These are phyloP conservation scores for Solanum chmielewskii DNA, from an alignment of 257 asterid genomes.

Conservation along the genomic window DNA sequence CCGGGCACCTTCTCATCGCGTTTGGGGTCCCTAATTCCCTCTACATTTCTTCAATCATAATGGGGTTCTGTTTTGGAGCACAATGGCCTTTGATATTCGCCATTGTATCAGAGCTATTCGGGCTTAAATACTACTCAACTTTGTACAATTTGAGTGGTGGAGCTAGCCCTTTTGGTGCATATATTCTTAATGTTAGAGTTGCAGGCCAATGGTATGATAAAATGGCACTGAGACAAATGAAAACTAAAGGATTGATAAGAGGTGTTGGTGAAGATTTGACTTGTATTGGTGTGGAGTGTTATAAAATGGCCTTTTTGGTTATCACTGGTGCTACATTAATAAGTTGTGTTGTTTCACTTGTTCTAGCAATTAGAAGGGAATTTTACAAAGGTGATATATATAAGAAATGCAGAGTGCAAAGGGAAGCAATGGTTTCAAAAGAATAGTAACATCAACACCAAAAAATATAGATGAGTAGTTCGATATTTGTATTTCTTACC, in stretches of 20 bases:
- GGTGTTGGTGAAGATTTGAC: constrained; percentile 29
- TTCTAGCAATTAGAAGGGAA: constrained; percentile 32
- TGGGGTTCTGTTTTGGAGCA: constrained; percentile 12
- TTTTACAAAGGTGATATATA: constrained; percentile 50
- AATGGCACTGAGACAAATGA: constrained; percentile 36
- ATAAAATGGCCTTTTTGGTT: constrained; percentile 33
- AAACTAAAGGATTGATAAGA: constrained; percentile 13
- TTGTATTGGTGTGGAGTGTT: constrained; percentile 44
- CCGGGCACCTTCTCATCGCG: constrained; percentile 46
- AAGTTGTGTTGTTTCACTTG: constrained; percentile 27
- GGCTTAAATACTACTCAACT: constrained; percentile 47
- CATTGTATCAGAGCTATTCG: constrained; percentile 43
- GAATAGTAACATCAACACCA: neutral
- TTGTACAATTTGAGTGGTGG: constrained; percentile 35
- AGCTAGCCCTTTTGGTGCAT: constrained; percentile 52
- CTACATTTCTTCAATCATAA: constrained; percentile 31
- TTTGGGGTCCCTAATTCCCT: constrained; percentile 34
- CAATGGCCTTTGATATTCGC: constrained; percentile 45
- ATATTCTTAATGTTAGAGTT: constrained; percentile 24
- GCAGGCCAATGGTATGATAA: constrained; percentile 20
- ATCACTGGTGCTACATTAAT: constrained; percentile 32
- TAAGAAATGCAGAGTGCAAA: constrained; percentile 38
- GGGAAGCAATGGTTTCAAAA: neutral
- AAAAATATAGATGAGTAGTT: neutral
- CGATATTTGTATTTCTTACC: neutral